Evolutionary conservation across 352 stramenopile species (phyloP), one percentile per base, ranked within the genome.

Genomic region (Globisporangium ultimum): DNA sequence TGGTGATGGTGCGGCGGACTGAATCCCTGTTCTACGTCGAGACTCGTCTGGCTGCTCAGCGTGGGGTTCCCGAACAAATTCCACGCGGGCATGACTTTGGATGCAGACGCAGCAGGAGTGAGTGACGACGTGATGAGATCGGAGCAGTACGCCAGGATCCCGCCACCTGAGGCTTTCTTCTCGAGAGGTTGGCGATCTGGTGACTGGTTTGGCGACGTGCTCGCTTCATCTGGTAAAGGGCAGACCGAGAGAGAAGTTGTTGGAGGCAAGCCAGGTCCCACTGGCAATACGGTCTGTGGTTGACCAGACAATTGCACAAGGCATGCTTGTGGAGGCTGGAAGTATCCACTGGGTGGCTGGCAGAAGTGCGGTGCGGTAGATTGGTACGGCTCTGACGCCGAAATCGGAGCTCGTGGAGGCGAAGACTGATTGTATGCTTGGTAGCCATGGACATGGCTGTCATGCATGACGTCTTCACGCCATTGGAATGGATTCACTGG

Each of bases 71-170:
- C 36, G 13, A 49, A 61, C 36, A 42, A 32, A 14, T 63, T 71
- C 72, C 74, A 87, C 18, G 60, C 56, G 10, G 74, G 65, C n/a
- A 63, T 62, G 8, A 76, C 61, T 58, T 76, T 83, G 14, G 63
- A 47, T 17, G 53, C 11, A 13, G 36, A 61, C 6, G 38, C 51
- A 18, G 32, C 51, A 20, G 64, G 38, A 28, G 61, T 12, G 43
- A 70, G 51, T 14, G 68, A 72, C 2, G 69, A 71, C 15, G 63
- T 55, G 34, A 84, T 53, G 0, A 86, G 45, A 48, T 80, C 73
- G 18, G 73, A 58, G 41, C 71, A 86, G 58, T 71, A 81, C 12
- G 76, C 60, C n/a, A 85, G 38, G 3, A 85, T 53, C 8, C 51
- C 55, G 24, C 55, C 54, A 11, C 28, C 28, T 1, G 68, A 64